Evolutionary conservation across 352 stramenopile genomes (phyloP), one percentile per base, ranked within the genome.

Genomic region (Phytophthora pinifolia): DNA sequence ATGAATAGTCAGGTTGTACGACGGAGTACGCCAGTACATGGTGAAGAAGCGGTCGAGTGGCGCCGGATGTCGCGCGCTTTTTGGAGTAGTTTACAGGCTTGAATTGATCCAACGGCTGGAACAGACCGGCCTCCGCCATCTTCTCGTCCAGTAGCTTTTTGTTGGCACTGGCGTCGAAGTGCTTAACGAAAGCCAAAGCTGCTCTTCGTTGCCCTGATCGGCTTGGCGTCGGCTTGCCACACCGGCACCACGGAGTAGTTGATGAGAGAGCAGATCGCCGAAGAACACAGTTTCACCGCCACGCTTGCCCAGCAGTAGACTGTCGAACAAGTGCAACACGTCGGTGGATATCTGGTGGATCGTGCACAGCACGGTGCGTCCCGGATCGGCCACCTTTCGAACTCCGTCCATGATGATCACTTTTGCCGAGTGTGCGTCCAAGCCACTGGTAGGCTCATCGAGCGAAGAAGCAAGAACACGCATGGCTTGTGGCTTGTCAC

Each of bases 271-370:
- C 14, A 86, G 33, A 5, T 74, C 62, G 14, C 70, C 73, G 32
- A 93, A 80, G 43, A 76, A 92, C 9, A 88, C 72, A 0, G 59
- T 77, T 37, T 85, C 66, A 4, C 82, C 82, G 7, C 80, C 82
- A 8, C 72, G 74, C 50, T 89, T 83, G 38, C 97, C 70, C 3
- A 98, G 60, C 44, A 97, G 74, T 1, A 97, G 47, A 22, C 83
- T 81, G 66, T 98, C 88, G 59, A 97, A 97, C 10, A 90, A 77
- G 15, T 85, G 78, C 22, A 98, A 97, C 0, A 98, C 83, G 34
- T 97, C 85, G 3, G 78, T 83, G 2, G 74, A 89, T 13, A 91
- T 91, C 65, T 98, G 92, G 62, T 98, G 93, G 64, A 98, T 98
- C 10, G 89, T 97, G 44, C 94, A 97, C 1, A 97, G 50, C 6